Base-by-base conservation (phyloP, 2,329 filamentous ascomycete genomes). In the Acrocalymma vagum region DNA sequence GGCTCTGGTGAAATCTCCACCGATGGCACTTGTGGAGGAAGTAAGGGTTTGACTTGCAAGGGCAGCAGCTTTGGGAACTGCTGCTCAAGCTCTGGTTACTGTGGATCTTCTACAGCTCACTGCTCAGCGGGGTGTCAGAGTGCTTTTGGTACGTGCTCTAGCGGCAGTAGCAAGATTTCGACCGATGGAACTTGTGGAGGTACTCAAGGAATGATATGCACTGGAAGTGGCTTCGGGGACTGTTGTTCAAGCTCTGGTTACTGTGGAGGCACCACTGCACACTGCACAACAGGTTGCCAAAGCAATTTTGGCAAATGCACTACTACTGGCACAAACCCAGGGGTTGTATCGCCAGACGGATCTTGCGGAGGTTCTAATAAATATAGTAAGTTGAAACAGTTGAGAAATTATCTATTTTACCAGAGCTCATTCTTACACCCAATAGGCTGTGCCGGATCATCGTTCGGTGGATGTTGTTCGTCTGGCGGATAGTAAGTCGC, bases 201-300 rank as follows among this genome's bases (percentile, higher is more conserved):
- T 20, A 24, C 22, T 9, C 21, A 36, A 13, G 51, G 51, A 11
- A 30, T 39, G 11, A 54, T 36, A 11, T 54, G 51, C 35, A 29
- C 41, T 31, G 40, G 36, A 26, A 48, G 44, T 25, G 22, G 35
- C 10, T 54, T 41, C 31, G 51, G 51, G 21, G 44, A 51, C 34
- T 54, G 51, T 31, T 55, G 49, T 27, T 40, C 37, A 6, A 24
- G 33, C 10, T 33, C 39, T 7, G 48, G 48, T 13, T 49, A 14
- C 14, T 56, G 53, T 24, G 53, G 53, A 22, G 33, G 36, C 14
- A 45, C 47, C 2, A 14, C 34, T n/a, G 40, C 14, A 5, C 27
- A 48, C 20, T 55, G 52, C 30, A 43, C 42, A 22, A 28, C 36
- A 20, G 52, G 49, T 18, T 55, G 52, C 28, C 47, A 55, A 29